These are phyloP conservation scores for Pelargonium myrrhifolium DNA, from an alignment of 441 rosid species.

Conservation along the genomic window DNA sequence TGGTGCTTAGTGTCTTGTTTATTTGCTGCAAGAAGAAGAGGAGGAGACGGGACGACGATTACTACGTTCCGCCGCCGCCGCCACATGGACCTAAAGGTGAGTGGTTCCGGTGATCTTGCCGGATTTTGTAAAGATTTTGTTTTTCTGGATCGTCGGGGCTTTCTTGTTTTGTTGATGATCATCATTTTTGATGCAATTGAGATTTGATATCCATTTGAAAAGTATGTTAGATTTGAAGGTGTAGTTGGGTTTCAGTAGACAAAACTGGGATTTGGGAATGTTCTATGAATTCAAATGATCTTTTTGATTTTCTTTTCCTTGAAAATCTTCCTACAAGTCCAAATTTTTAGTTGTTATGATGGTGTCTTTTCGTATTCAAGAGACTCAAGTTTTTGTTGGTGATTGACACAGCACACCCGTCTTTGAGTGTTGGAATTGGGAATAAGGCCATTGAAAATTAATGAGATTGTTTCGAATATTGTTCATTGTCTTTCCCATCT, in stretches of 20 bases:
- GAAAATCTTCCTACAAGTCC: no score
- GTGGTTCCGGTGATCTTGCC: constrained; percentile 9
- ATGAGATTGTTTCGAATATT: not conserved
- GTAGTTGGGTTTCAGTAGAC: not conserved
- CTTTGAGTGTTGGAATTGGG: not conserved
- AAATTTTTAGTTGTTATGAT: not conserved
- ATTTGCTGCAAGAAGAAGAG: constrained; percentile 49
- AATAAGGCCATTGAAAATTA: not conserved
- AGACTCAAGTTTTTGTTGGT: not conserved
- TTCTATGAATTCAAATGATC: not conserved
- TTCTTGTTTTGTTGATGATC: not conserved
- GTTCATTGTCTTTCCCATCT: not conserved
- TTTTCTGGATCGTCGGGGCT: constrained; percentile 6
- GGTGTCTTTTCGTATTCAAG: not conserved
- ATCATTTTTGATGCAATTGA: not conserved
- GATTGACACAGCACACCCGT: not conserved
- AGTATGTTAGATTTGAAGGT: not conserved
- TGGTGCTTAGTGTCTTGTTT: constrained; percentile 39
- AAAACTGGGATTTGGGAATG: not conserved
- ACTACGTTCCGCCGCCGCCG: constrained; percentile 59
- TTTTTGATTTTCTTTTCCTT: no score
- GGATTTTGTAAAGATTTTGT: not conserved
- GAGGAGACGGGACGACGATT: constrained; percentile 43
- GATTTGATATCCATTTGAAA: not conserved
- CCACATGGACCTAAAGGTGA: constrained; percentile 42